Conservation (phyloP, 1,284 basidiomycete genomes). For the Ustilago loliicola region DNA sequence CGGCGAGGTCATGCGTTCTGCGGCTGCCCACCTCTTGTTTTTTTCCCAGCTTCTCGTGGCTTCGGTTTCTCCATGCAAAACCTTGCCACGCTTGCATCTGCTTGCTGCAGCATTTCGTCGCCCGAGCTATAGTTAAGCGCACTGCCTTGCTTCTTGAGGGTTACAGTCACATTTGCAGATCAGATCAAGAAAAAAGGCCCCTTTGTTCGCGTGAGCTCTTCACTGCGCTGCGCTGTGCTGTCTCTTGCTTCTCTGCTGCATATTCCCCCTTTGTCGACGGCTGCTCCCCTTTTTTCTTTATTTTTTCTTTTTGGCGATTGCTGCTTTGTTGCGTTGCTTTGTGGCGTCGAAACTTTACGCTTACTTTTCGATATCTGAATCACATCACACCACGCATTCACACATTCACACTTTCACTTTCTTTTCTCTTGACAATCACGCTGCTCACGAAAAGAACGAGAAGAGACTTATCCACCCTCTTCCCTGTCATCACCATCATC, state of each 20-base stretch:
- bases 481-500: background rate
- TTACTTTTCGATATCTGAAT: background rate
- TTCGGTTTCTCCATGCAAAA: background rate
- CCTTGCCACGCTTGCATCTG: background rate
- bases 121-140: no score
- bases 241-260: background rate
- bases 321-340: background rate
- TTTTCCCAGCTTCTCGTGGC: background rate
- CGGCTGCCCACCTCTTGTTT: background rate
- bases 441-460: no score
- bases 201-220: slow-evolving; percentile 1
- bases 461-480: background rate
- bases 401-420: no score
- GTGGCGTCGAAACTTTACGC: background rate
- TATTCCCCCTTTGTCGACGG: background rate
- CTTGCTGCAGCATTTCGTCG: background rate
- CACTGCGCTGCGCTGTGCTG: slow-evolving; percentile 14
- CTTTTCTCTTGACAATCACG: no score
- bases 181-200: background rate
- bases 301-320: background rate
- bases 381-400: no score
- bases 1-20: background rate
- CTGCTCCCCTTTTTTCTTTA: no score
- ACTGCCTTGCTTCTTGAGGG: no score
- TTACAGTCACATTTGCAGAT: background rate